Evolutionary conservation across 495 filamentous ascomycete genomes (phyloP).

Genomic region (Penicillium maclennaniae): DNA sequence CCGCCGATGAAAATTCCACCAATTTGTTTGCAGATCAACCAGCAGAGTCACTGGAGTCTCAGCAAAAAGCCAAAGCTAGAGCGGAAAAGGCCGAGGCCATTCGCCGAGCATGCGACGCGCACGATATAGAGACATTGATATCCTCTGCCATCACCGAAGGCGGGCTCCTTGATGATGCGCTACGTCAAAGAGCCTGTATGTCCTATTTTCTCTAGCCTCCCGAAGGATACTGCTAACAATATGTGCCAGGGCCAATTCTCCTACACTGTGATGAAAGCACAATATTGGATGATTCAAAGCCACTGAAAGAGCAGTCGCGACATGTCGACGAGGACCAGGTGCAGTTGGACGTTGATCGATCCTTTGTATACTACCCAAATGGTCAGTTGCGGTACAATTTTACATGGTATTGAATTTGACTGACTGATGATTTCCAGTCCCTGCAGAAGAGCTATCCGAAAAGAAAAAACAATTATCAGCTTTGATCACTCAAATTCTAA

Average conservation of each 20-base stretch:
- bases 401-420: not conserved
- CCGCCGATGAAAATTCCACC: slow-evolving; percentile 3
- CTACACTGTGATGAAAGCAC: slow-evolving; percentile 51
- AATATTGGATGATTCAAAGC: slow-evolving; percentile 19
- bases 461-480: slow-evolving; percentile 69
- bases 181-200: slow-evolving; percentile 76
- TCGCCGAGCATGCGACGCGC: slow-evolving; percentile 60
- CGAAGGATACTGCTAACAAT: slow-evolving; percentile 1
- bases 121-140: slow-evolving; percentile 60
- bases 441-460: slow-evolving; percentile 55
- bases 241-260: slow-evolving; percentile 67
- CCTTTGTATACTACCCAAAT: slow-evolving; percentile 95
- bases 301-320: slow-evolving; percentile 54
- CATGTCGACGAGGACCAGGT: slow-evolving; percentile 90
- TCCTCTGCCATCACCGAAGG: slow-evolving; percentile 65
- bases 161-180: slow-evolving; percentile 75
- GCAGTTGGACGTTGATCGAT: slow-evolving; percentile 83
- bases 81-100: slow-evolving; percentile 48
- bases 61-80: slow-evolving; percentile 3
- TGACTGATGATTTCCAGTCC: slow-evolving; percentile 17
- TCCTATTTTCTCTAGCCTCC: not conserved
- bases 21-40: not conserved
- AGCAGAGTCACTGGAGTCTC: not conserved
- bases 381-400: slow-evolving; percentile 45
- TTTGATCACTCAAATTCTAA: slow-evolving; percentile 71